phyloP scores from a whole-genome alignment of 225 moss, liverwort and hornwort genomes.

The Asterella californica region DNA sequence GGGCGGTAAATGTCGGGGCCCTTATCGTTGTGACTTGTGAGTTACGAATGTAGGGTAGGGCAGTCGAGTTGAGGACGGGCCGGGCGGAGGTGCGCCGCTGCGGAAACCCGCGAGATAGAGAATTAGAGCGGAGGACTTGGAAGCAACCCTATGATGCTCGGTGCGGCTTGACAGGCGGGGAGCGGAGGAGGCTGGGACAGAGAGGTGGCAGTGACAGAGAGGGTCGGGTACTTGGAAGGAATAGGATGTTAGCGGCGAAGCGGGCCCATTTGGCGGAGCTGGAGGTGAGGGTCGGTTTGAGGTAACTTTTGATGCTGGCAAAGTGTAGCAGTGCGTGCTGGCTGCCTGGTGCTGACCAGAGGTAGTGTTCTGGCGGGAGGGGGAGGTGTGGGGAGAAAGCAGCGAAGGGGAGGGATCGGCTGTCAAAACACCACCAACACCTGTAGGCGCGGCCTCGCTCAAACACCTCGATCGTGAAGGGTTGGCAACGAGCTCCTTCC shows the following conservation, averaged over 20 bases:
- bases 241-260: constrained; percentile 9
- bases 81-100: constrained; percentile 3
- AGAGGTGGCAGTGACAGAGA: neutral
- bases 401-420: neutral
- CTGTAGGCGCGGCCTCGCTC: constrained; percentile 1
- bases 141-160: constrained; percentile 19
- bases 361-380: constrained; percentile 14
- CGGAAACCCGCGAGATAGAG: neutral
- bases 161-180: constrained; percentile 20
- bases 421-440: constrained; percentile 6
- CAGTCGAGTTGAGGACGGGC: neutral
- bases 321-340: neutral
- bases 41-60: neutral
- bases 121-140: neutral
- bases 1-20: neutral
- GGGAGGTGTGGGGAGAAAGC: neutral
- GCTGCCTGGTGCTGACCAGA: neutral
- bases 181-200: constrained; percentile 5
- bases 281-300: constrained; percentile 5
- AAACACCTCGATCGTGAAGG: constrained; percentile 4
- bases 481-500: neutral
- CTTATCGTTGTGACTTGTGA: neutral
- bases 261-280: neutral
- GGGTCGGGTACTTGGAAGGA: neutral
- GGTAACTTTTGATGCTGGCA: neutral